Evolutionary conservation across 495 filamentous ascomycete species (phyloP).

Genomic region (Xanthoparmelia taractica): DNA sequence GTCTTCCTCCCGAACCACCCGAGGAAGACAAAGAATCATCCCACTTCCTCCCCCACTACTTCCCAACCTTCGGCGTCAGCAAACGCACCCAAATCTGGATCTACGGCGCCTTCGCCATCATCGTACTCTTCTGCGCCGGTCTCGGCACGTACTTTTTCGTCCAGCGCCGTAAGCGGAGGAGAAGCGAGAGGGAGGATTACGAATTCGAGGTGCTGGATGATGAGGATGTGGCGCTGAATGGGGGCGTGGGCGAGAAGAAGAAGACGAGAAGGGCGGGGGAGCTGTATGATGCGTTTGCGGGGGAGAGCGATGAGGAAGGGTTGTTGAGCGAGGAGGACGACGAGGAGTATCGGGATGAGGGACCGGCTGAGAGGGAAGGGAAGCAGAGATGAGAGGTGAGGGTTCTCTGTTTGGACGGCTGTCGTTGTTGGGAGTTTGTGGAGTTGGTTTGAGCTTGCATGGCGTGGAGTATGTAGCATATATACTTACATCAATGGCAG

Average conservation of each 20-base stretch:
- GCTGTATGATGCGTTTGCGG: conserved; percentile 95
- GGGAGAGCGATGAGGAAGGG: conserved; percentile 41
- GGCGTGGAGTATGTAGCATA: not conserved
- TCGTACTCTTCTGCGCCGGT: conserved; percentile 73
- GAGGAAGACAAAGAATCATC: conserved; percentile 28
- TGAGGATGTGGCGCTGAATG: conserved; percentile 60
- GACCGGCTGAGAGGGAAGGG: conserved; percentile 4
- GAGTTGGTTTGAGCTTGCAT: not conserved
- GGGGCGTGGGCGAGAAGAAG: conserved; percentile 32
- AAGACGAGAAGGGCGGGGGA: conserved; percentile 68
- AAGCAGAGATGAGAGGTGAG: not conserved
- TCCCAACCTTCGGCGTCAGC: conserved; percentile 91
- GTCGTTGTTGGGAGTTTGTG: not conserved
- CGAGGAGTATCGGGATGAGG: conserved; percentile 21
- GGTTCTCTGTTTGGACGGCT: not conserved
- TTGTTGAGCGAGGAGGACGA: conserved; percentile 22
- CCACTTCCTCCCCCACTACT: conserved; percentile 76
- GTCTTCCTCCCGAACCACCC: conserved; percentile 30
- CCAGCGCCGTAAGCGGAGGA: conserved; percentile 65
- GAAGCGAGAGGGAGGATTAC: conserved; percentile 77
- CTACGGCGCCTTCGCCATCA: conserved; percentile 75
- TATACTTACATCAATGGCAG: not conserved
- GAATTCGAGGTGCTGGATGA: conserved; percentile 90
- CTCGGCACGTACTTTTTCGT: conserved; percentile 74
- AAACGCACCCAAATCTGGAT: conserved; percentile 92